Percentiles rank a stretch among this genome's conserved stretches.
Conservation (phyloP, 345 rosid species). For the Aegle marmelos region DNA sequence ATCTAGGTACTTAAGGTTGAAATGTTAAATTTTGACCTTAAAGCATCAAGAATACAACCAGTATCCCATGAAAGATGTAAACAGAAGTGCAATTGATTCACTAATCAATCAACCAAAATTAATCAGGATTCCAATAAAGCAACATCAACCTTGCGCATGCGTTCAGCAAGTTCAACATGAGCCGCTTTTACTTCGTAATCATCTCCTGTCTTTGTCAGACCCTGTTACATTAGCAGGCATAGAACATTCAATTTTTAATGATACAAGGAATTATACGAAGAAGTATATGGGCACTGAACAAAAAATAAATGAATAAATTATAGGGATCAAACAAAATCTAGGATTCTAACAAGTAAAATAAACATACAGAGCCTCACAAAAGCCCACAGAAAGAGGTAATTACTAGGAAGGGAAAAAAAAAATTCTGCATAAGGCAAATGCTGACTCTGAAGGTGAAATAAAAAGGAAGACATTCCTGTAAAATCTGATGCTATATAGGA, state of each 20-base stretch:
- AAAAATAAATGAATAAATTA: not conserved
- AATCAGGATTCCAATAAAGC: slow-evolving; percentile 5
- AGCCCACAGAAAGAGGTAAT: not conserved
- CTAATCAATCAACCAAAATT: not conserved
- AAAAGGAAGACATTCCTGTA: not conserved
- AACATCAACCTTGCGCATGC: slow-evolving; percentile 90
- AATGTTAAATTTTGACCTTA: not conserved
- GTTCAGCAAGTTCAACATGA: slow-evolving; percentile 96
- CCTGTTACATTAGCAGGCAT: slow-evolving; percentile 46
- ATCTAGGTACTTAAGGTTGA: too few species aligned
- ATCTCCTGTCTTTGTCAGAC: slow-evolving; percentile 91
- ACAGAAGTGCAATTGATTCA: not conserved
- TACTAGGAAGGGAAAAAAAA: not conserved
- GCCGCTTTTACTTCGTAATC: slow-evolving; percentile 95
- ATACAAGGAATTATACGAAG: not conserved
- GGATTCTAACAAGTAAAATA: not conserved
- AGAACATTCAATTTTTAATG: not conserved
- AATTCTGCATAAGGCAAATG: not conserved
- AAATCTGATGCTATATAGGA: not conserved
- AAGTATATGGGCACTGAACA: not conserved
- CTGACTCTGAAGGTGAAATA: not conserved
- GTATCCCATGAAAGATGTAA: not conserved
- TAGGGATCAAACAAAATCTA: not conserved
- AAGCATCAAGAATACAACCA: not conserved
- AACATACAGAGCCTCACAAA: not conserved